Evolutionary conservation across 129 eudicot species (phyloP).

Genomic region (Ambrosia artemisiifolia): DNA sequence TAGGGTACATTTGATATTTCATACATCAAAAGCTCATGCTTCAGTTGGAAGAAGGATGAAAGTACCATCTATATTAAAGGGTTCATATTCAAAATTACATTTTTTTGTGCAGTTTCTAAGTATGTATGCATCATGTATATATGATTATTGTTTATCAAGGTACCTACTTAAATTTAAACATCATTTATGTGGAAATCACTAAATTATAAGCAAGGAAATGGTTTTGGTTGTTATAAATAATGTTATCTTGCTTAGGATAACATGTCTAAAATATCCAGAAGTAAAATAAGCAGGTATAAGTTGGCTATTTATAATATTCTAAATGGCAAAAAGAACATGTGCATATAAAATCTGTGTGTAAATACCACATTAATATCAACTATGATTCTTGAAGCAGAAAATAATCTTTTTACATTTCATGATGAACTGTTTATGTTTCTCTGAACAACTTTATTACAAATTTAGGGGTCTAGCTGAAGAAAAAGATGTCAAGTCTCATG

Average conservation of each 20-base stretch:
- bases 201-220: not conserved
- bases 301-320: not conserved
- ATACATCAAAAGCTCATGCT: not conserved
- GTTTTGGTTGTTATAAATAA: not conserved
- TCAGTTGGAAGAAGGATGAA: not conserved
- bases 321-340: not conserved
- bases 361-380: not conserved
- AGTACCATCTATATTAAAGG: not conserved
- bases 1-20: not conserved
- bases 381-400: too few species aligned
- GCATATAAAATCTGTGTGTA: not conserved
- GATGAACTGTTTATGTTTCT: not conserved
- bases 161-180: not conserved
- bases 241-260: not conserved
- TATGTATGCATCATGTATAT: not conserved
- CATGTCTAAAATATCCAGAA: not conserved
- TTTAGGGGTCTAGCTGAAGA: slow-evolving; percentile 36
- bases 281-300: not conserved
- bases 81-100: not conserved
- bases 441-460: not conserved
- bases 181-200: not conserved
- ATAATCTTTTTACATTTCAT: not conserved
- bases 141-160: not conserved
- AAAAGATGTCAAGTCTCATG: slow-evolving; percentile 8
- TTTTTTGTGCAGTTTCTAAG: not conserved